Base-by-base conservation (phyloP, 2,329 filamentous ascomycete species). In the Apiospora rasikravindrae region DNA sequence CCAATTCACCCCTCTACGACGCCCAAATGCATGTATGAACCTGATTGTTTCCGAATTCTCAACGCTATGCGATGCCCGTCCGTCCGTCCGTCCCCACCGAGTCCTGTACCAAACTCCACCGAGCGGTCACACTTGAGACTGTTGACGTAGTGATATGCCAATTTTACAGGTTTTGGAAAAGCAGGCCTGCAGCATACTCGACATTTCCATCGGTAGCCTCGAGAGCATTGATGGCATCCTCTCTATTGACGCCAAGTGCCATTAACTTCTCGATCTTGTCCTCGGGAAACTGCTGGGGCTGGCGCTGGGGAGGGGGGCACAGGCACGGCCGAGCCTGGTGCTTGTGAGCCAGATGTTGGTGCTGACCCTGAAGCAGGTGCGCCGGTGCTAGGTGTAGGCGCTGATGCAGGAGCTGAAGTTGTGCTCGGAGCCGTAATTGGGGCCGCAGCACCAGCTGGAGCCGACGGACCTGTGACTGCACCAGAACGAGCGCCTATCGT, bases 161-260 rank as follows among this genome's bases (percentile, higher is more conserved):
- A 37, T 11, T 40, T 57, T 69, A 70, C 74, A 79, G 86, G 67
- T 84, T 83, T 73, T 88, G 84, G 77, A 91, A 94, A 70, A 98
- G 88, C 74, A 98, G 87, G 68, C 92, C 91, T 67, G 95, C 95
- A n/a, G 96, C 96, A 75, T 92, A 90, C 74, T 98, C 94, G 10
- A 98, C 90, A 78, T 98, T 94, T 26, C 96, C 96, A 26, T 91
- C 91, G 22, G 94, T 93, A 42, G 94, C 94, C 78, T 95, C 90
- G 69, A 99, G 85, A 2, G 95, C 95, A 73, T 92, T 90, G 70
- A 96, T 87, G 0, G 95, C 96, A 76, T 94, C 89, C 73, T 93
- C 88, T 70, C 92, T 88, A 1, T 91, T 89, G 75, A 96, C 95
- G 0, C 96, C 95, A 75, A 98, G 86, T 67, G 90, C 89, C 67